Evolutionary conservation across 257 asterid genomes (phyloP).

Genomic region (Anisodus tanguticus): DNA sequence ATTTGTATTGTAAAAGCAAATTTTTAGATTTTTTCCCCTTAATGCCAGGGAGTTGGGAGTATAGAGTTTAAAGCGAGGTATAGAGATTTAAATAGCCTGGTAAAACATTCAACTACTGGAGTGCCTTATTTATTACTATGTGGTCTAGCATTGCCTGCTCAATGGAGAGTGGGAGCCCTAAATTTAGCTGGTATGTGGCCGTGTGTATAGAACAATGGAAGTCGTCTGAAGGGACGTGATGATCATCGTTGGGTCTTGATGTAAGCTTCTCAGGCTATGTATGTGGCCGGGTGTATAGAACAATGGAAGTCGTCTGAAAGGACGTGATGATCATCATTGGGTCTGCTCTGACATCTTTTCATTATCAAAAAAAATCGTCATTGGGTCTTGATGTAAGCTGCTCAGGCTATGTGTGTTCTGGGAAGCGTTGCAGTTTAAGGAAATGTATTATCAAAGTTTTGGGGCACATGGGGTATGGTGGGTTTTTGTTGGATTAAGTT

Average conservation of each 20-base stretch:
- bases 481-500: not conserved
- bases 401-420: not conserved
- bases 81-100: not conserved
- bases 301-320: not conserved
- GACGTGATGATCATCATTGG: not conserved
- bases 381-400: not conserved
- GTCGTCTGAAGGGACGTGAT: not conserved
- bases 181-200: not conserved
- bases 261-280: not conserved
- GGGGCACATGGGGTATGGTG: constrained; percentile 9
- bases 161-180: not conserved
- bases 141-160: not conserved
- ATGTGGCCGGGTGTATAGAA: not conserved
- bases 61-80: not conserved
- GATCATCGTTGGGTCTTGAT: not conserved
- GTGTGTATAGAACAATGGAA: not conserved
- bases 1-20: not conserved
- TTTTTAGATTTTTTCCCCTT: not conserved
- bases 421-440: not conserved
- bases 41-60: not conserved
- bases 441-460: not conserved
- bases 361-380: not conserved
- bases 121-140: not conserved
- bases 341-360: too few relatives aligned
- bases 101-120: not conserved